A percentile compares a stretch with the other conserved stretches of the same genome.
These are phyloP conservation scores for Cardiospermum halicacabum DNA, from an alignment of 345 rosid genomes.

Conservation along the genomic window DNA sequence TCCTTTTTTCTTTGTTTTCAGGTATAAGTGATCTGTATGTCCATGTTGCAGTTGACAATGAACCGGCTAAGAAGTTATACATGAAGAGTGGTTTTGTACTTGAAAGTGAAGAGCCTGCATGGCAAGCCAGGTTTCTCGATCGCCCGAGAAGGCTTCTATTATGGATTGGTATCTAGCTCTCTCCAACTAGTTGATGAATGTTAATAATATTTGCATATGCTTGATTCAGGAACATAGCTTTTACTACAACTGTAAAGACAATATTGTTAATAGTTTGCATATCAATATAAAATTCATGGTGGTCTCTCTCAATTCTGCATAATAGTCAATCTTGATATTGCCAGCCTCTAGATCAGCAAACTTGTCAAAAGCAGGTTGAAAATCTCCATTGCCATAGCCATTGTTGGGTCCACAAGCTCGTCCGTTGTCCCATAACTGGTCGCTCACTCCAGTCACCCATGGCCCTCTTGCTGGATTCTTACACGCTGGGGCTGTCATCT, in stretches of 20 bases:
- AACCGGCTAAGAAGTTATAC: slow-evolving; percentile 78
- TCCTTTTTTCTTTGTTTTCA: slow-evolving; percentile 28
- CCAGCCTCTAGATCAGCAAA: too few relatives aligned
- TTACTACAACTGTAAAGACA: too few relatives aligned
- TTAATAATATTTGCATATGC: neutral
- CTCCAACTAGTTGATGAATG: slow-evolving; percentile 9
- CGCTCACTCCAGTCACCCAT: slow-evolving; percentile 52
- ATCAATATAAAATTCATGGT: too few relatives aligned
- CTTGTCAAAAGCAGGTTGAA: too few relatives aligned
- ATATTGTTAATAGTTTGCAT: too few relatives aligned
- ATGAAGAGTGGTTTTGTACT: slow-evolving; percentile 61
- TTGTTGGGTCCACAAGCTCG: slow-evolving; percentile 39
- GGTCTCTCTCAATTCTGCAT: too few relatives aligned
- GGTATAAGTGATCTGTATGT: slow-evolving; percentile 89
- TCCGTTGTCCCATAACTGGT: slow-evolving; percentile 38
- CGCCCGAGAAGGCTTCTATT: slow-evolving; percentile 70
- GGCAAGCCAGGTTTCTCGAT: slow-evolving; percentile 90
- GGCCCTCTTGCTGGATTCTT: slow-evolving; percentile 17
- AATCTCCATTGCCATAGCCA: neutral
- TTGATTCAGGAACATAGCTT: slow-evolving; percentile 5
- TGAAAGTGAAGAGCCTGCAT: slow-evolving; percentile 80
- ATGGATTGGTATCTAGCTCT: slow-evolving; percentile 76
- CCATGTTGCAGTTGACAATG: slow-evolving; percentile 78
- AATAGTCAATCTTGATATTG: too few relatives aligned
- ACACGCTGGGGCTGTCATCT: slow-evolving; percentile 44